Evolutionary conservation across 1,284 basidiomycete species (phyloP).

Genomic region (Omphalotus olearius): DNA sequence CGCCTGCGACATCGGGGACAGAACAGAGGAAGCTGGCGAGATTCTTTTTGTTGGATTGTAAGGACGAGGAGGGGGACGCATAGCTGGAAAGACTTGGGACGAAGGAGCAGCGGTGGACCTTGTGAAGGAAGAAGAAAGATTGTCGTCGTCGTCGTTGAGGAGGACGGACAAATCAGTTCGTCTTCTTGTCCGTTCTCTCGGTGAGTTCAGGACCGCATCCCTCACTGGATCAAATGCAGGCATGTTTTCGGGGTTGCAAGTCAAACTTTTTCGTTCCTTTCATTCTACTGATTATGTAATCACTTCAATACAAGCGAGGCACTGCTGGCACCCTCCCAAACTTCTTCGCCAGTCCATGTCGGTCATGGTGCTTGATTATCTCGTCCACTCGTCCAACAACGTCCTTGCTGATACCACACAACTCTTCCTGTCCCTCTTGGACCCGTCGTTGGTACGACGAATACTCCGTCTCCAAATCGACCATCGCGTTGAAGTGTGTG

Average conservation of each 20-base stretch:
- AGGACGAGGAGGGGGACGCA: slow-evolving; percentile 33
- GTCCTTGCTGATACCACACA: slow-evolving; percentile 22
- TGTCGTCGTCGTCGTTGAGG: slow-evolving; percentile 50
- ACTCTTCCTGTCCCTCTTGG: slow-evolving; percentile 24
- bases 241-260: slow-evolving; percentile 33
- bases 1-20: slow-evolving; percentile 57
- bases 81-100: slow-evolving; percentile 25
- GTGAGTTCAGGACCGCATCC: slow-evolving; percentile 74
- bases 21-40: slow-evolving; percentile 57
- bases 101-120: slow-evolving; percentile 22
- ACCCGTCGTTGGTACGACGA: slow-evolving; percentile 27
- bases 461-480: slow-evolving; percentile 36
- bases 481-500: slow-evolving; percentile 29
- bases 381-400: slow-evolving; percentile 2
- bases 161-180: slow-evolving; percentile 69
- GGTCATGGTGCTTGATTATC: slow-evolving; percentile 25
- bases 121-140: slow-evolving; percentile 21
- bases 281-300: no score
- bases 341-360: slow-evolving; percentile 31
- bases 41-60: slow-evolving; percentile 63
- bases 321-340: slow-evolving; percentile 21
- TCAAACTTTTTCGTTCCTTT: background rate
- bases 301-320: background rate
- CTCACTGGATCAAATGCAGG: slow-evolving; percentile 81
- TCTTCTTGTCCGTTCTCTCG: slow-evolving; percentile 39